These are phyloP conservation scores for Berberis thunbergii DNA, from an alignment of 164 flowering plant genomes.

Conservation along the genomic window DNA sequence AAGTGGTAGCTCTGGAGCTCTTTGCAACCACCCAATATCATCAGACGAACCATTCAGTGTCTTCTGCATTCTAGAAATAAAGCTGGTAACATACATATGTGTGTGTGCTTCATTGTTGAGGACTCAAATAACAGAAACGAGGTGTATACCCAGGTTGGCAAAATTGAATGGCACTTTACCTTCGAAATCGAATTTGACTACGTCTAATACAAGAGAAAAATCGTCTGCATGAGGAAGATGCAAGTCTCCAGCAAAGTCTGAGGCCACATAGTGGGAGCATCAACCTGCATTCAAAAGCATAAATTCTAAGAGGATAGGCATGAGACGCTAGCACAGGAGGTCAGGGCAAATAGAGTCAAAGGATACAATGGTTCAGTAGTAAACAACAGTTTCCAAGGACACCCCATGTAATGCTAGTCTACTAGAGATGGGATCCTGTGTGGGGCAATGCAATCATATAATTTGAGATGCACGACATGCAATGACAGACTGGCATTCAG, in stretches of 20 bases:
- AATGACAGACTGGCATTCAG: too few species aligned
- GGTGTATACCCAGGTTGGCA: neutral
- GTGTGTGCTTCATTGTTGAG: neutral
- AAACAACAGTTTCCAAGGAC: neutral
- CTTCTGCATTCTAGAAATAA: slow-evolving; percentile 41
- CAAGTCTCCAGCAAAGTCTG: slow-evolving; percentile 43
- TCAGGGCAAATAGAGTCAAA: neutral
- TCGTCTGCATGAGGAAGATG: slow-evolving; percentile 32
- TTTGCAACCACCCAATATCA: slow-evolving; percentile 91
- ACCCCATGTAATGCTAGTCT: neutral
- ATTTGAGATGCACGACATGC: too few species aligned
- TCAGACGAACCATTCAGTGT: slow-evolving; percentile 70
- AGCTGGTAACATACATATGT: slow-evolving; percentile 23
- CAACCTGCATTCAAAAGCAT: slow-evolving; percentile 35
- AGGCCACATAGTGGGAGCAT: slow-evolving; percentile 50
- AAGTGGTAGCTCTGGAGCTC: slow-evolving; percentile 49
- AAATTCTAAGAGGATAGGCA: slow-evolving; percentile 1
- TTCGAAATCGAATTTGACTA: slow-evolving; percentile 25
- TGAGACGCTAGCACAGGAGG: neutral
- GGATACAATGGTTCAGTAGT: neutral
- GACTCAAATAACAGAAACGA: neutral
- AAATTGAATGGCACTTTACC: slow-evolving; percentile 31
- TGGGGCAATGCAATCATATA: too few species aligned
- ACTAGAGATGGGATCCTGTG: neutral
- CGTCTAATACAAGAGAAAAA: slow-evolving; percentile 27